phyloP scores from a whole-genome alignment of 345 rosid species.

The Mangifera indica region DNA sequence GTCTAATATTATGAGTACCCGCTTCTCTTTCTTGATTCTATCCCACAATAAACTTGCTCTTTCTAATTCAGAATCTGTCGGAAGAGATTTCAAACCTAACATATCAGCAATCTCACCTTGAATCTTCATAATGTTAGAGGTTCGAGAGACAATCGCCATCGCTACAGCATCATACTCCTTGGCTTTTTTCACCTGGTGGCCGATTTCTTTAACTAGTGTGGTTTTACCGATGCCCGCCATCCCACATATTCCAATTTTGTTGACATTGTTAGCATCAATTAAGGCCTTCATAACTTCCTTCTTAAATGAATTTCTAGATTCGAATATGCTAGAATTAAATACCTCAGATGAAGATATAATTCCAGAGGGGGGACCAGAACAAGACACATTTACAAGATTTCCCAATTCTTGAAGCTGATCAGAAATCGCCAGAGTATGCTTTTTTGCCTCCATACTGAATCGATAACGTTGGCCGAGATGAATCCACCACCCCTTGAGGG shows the following conservation, averaged over 20 bases:
- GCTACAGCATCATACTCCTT: slow-evolving; percentile 17
- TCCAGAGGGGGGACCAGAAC: not conserved
- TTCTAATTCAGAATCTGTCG: not conserved
- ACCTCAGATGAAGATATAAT: not conserved
- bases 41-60: slow-evolving; percentile 14
- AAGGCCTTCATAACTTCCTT: not conserved
- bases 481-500: no score
- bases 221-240: slow-evolving; percentile 18
- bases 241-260: slow-evolving; percentile 19
- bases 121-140: slow-evolving; percentile 3
- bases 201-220: slow-evolving; percentile 17
- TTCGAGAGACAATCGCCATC: not conserved
- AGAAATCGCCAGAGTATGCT: slow-evolving; percentile 3
- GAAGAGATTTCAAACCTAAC: not conserved
- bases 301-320: not conserved
- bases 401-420: not conserved
- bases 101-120: slow-evolving; percentile 9
- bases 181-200: not conserved
- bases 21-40: slow-evolving; percentile 10
- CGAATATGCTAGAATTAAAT: not conserved
- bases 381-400: not conserved
- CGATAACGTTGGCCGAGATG: no score
- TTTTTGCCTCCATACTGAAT: not conserved
- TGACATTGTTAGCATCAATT: not conserved
- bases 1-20: slow-evolving; percentile 21